phyloP scores from a whole-genome alignment of 2,329 filamentous ascomycete genomes.

The Colletotrichum godetiae region DNA sequence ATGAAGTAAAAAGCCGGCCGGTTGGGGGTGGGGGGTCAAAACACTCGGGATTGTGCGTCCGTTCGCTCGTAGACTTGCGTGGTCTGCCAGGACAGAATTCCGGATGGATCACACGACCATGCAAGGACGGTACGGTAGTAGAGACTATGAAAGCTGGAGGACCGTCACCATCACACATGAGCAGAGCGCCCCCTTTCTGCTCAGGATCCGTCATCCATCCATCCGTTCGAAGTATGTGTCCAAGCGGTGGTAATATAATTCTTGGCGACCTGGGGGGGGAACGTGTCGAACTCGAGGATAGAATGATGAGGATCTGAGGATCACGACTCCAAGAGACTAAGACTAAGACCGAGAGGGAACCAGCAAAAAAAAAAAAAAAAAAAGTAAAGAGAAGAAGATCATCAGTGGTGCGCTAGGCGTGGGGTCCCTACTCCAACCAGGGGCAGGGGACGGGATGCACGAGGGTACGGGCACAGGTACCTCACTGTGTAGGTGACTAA shows the following conservation, averaged over 20 bases:
- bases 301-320: background rate
- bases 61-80: conserved; percentile 15
- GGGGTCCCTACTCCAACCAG: conserved; percentile 10
- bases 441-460: background rate
- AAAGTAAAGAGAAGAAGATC: conserved; percentile 18
- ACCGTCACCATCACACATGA: conserved; percentile 13
- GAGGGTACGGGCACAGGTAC: background rate
- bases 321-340: background rate
- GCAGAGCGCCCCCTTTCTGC: conserved; percentile 18
- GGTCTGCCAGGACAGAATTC: background rate
- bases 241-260: conserved; percentile 20
- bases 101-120: conserved; percentile 10
- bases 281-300: background rate
- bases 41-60: background rate
- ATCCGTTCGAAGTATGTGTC: conserved; percentile 9
- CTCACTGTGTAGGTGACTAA: no score
- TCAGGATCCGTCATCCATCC: background rate
- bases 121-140: conserved; percentile 10
- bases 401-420: conserved; percentile 8
- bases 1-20: background rate
- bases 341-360: background rate
- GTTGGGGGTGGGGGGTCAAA: background rate
- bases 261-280: conserved; percentile 19
- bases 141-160: background rate
- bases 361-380: conserved; percentile 2